Conservation (phyloP, 495 filamentous ascomycete genomes). For the Hamigera avellanea region DNA sequence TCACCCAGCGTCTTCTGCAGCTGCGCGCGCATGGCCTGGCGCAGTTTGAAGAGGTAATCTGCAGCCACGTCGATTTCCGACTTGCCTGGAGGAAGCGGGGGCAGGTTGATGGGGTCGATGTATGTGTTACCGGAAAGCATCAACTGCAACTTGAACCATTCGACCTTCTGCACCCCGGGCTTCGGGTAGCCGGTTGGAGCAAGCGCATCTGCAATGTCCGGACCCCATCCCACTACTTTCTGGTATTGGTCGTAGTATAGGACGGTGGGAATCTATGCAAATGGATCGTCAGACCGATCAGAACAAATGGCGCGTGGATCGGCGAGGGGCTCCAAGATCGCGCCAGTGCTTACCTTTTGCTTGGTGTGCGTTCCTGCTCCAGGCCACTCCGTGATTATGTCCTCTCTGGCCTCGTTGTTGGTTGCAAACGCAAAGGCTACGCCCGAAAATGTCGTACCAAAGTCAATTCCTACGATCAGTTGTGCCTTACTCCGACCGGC, state of each 20-base stretch:
- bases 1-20: conserved; percentile 67
- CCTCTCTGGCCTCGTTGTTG: conserved; percentile 64
- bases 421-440: conserved; percentile 73
- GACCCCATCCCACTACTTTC: conserved; percentile 72
- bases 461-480: conserved; percentile 63
- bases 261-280: conserved; percentile 58
- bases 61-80: conserved; percentile 72
- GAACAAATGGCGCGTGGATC: conserved; percentile 1
- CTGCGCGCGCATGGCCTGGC: conserved; percentile 65
- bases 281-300: background rate
- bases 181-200: conserved; percentile 73
- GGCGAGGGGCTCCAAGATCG: background rate
- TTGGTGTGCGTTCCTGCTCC: conserved; percentile 68
- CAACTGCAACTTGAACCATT: conserved; percentile 77
- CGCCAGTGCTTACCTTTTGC: conserved; percentile 45
- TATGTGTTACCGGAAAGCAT: conserved; percentile 76
- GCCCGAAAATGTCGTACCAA: conserved; percentile 69
- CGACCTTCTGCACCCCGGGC: conserved; percentile 69
- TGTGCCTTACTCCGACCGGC: conserved; percentile 62
- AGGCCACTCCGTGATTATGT: conserved; percentile 74
- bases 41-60: conserved; percentile 69
- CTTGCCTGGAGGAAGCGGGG: conserved; percentile 65
- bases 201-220: conserved; percentile 68
- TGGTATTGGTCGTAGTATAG: conserved; percentile 77
- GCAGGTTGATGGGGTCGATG: conserved; percentile 72